A percentile compares a stretch with the other conserved stretches of the same genome.
Evolutionary conservation across 306 rosid species (phyloP).

Genomic region (Ammopiptanthus mongolicus): DNA sequence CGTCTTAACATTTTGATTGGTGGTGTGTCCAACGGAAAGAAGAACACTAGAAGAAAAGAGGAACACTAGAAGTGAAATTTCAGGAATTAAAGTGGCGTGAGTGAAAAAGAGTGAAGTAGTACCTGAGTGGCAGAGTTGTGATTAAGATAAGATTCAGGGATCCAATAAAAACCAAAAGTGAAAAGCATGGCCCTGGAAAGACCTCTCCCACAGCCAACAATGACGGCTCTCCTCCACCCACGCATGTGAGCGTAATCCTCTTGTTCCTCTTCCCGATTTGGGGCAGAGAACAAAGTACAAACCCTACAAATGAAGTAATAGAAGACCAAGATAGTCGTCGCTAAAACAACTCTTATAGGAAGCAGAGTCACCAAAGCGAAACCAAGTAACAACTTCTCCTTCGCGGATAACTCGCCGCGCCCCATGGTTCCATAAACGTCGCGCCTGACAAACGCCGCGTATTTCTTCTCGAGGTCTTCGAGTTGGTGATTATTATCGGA

Average conservation of each 20-base stretch:
- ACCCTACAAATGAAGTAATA: slow-evolving; percentile 76
- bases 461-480: slow-evolving; percentile 69
- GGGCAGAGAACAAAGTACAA: slow-evolving; percentile 57
- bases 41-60: no score
- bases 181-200: slow-evolving; percentile 78
- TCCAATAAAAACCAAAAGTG: slow-evolving; percentile 91
- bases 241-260: slow-evolving; percentile 82
- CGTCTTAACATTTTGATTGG: no score
- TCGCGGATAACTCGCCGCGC: slow-evolving; percentile 61
- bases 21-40: no score
- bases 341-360: slow-evolving; percentile 59
- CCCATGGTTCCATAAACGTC: slow-evolving; percentile 94
- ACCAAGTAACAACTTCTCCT: slow-evolving; percentile 69
- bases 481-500: slow-evolving; percentile 29
- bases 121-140: slow-evolving; percentile 42
- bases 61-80: not conserved
- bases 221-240: slow-evolving; percentile 73
- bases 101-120: not conserved
- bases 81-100: no score
- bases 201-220: slow-evolving; percentile 54
- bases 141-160: slow-evolving; percentile 30
- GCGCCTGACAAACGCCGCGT: slow-evolving; percentile 63
- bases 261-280: slow-evolving; percentile 72
- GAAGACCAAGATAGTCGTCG: slow-evolving; percentile 35
- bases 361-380: slow-evolving; percentile 65